A percentile compares a stretch with the other conserved stretches of the same genome.
Conservation (phyloP, 768 basidiomycete species). For the Trametes cinnabarina region DNA sequence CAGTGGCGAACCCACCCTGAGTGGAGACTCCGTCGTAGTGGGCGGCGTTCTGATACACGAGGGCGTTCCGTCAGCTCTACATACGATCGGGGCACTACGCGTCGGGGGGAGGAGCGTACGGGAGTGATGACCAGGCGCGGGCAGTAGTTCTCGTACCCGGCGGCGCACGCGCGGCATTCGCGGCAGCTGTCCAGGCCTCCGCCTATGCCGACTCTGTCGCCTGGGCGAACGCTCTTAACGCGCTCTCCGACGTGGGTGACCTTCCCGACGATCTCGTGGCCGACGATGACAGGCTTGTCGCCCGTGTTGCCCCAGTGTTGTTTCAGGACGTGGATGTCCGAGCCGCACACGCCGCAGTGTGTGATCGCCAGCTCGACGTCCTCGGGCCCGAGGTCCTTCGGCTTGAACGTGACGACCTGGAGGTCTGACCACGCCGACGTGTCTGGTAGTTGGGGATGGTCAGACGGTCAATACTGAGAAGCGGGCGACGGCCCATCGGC, state of each 20-base stretch:
- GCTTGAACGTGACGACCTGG: constrained; percentile 45
- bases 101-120: constrained; percentile 11
- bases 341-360: constrained; percentile 50
- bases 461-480: too few species aligned
- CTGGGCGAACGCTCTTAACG: constrained; percentile 49
- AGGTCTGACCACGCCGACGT: constrained; percentile 38
- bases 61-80: neutral
- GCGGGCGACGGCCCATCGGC: too few species aligned
- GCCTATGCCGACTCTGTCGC: constrained; percentile 54
- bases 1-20: constrained; percentile 48
- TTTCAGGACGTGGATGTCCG: constrained; percentile 47
- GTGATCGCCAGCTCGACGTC: constrained; percentile 58
- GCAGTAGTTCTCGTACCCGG: constrained; percentile 58
- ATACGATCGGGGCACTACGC: neutral
- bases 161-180: constrained; percentile 46
- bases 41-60: constrained; percentile 36
- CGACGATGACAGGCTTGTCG: constrained; percentile 27
- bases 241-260: constrained; percentile 53
- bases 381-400: constrained; percentile 50
- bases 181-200: constrained; percentile 52
- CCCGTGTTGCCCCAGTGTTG: constrained; percentile 35
- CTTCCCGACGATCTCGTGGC: constrained; percentile 56
- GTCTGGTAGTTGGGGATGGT: constrained; percentile 14
- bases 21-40: constrained; percentile 42
- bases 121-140: constrained; percentile 41